Percentiles rank a stretch among this genome's conserved stretches.
phyloP scores from a whole-genome alignment of 352 stramenopile species.

The Pythium sukuiense region DNA sequence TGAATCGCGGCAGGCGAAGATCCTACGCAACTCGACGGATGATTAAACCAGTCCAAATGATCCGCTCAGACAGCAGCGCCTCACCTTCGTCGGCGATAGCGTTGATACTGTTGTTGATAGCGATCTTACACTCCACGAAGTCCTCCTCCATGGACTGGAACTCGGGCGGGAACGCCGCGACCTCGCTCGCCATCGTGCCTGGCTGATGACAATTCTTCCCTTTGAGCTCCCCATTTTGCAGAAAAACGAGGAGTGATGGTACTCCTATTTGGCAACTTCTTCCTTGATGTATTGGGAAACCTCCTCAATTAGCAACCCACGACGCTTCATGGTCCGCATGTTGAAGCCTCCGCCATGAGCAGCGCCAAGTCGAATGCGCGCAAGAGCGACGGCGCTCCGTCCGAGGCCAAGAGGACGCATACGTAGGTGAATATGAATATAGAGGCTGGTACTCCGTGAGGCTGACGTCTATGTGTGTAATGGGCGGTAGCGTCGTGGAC shows the following conservation, averaged over 20 bases:
- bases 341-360: neutral
- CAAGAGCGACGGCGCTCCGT: neutral
- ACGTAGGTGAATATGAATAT: neutral
- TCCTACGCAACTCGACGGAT: slow-evolving; percentile 6
- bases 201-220: neutral
- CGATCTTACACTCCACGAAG: slow-evolving; percentile 81
- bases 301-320: neutral
- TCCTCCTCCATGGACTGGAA: slow-evolving; percentile 77
- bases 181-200: slow-evolving; percentile 29
- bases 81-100: slow-evolving; percentile 56
- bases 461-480: neutral
- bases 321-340: neutral
- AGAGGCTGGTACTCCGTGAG: neutral
- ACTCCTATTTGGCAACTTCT: neutral
- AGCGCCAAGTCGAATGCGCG: slow-evolving; percentile 1
- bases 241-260: slow-evolving; percentile 7
- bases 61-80: neutral
- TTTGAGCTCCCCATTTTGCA: slow-evolving; percentile 2
- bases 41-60: neutral
- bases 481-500: slow-evolving; percentile 40
- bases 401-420: neutral
- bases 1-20: slow-evolving; percentile 45
- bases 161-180: slow-evolving; percentile 43
- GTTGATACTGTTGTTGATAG: slow-evolving; percentile 79
- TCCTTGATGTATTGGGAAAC: neutral